Evolutionary conservation across 1,284 basidiomycete species (phyloP).

Genomic region (Trichosporon inkin): DNA sequence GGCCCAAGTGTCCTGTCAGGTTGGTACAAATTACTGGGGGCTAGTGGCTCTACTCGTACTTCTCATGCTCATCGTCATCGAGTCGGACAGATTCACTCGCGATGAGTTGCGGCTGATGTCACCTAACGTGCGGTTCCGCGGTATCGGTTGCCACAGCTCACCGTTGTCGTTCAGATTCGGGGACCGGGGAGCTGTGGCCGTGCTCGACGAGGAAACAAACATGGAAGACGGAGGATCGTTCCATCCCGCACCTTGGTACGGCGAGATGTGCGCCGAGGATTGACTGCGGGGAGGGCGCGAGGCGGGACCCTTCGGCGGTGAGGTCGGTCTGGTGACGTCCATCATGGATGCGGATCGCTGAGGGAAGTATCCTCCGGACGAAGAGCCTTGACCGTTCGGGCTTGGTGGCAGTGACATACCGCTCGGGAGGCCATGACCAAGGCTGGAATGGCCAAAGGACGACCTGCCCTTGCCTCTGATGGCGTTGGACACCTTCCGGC

Average conservation of each 20-base stretch:
- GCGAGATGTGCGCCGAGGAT: background rate
- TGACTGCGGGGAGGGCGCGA: slow-evolving; percentile 19
- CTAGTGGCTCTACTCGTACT: slow-evolving; percentile 4
- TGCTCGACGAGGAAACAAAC: slow-evolving; percentile 15
- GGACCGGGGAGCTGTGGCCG: background rate
- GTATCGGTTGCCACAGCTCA: background rate
- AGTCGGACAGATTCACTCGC: background rate
- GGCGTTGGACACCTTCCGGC: background rate
- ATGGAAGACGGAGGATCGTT: slow-evolving; percentile 45
- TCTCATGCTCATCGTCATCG: slow-evolving; percentile 6
- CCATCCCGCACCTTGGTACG: slow-evolving; percentile 33
- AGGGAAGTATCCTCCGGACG: background rate
- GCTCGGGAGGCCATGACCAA: background rate
- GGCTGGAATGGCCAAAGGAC: slow-evolving; percentile 5
- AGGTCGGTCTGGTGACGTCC: slow-evolving; percentile 1
- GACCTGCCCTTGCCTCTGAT: background rate
- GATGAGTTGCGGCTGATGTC: slow-evolving; percentile 6
- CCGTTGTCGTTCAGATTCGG: background rate
- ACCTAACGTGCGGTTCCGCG: background rate
- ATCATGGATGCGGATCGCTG: slow-evolving; percentile 10
- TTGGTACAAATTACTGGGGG: background rate
- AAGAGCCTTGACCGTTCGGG: background rate
- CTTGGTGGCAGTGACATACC: slow-evolving; percentile 15
- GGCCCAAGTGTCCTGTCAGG: background rate
- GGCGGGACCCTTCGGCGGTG: slow-evolving; percentile 1